Evolutionary conservation across 805 yeast genomes (phyloP).

Genomic region (Wickerhamomyces hampshirensis): DNA sequence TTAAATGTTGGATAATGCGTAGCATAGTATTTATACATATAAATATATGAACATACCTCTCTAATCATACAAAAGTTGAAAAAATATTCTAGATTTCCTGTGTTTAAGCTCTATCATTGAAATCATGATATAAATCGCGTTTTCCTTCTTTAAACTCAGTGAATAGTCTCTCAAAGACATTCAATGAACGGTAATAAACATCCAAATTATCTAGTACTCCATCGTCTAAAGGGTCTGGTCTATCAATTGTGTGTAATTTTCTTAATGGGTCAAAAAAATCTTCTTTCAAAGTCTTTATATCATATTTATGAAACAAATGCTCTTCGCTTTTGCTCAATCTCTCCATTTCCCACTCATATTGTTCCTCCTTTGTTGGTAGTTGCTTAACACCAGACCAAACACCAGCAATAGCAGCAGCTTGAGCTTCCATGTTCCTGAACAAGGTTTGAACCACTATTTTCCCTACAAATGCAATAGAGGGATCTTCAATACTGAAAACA

Average conservation of each 20-base stretch:
- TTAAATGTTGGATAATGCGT: no score
- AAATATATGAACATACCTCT: no score
- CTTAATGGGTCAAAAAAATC: constrained; percentile 27
- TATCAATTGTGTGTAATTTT: constrained; percentile 25
- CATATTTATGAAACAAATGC: constrained; percentile 32
- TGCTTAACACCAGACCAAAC: constrained; percentile 41
- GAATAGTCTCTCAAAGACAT: constrained; percentile 19
- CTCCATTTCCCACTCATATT: constrained; percentile 30
- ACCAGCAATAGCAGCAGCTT: constrained; percentile 55
- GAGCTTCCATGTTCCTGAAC: constrained; percentile 46
- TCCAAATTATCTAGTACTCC: constrained; percentile 13
- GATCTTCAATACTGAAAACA: constrained; percentile 40
- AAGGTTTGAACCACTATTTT: constrained; percentile 35
- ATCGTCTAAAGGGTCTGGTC: constrained; percentile 29
- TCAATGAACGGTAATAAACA: constrained; percentile 12
- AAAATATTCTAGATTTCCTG: no score
- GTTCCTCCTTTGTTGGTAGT: constrained; percentile 38
- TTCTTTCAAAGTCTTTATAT: constrained; percentile 24
- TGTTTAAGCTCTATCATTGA: constrained; percentile 2
- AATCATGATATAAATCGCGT: constrained; percentile 10
- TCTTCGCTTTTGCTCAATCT: constrained; percentile 22
- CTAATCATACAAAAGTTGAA: no score
- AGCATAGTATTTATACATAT: no score
- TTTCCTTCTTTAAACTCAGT: constrained; percentile 17
- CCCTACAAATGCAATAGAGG: constrained; percentile 42